Evolutionary conservation across 768 basidiomycete species (phyloP).

Genomic region (Coprinopsis cinerea): DNA sequence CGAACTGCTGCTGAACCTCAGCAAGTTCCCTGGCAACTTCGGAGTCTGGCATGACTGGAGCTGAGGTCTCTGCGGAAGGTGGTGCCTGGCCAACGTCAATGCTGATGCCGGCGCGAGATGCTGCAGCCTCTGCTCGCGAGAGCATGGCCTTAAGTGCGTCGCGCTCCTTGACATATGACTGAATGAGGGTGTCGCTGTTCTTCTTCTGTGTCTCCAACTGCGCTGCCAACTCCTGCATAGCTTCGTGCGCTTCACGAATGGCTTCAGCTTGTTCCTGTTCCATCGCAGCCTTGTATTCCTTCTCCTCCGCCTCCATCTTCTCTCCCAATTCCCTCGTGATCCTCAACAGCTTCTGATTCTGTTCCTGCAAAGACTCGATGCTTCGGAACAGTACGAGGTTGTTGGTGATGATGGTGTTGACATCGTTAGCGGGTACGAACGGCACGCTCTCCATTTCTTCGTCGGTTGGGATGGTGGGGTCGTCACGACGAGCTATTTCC

Average conservation of each 20-base stretch:
- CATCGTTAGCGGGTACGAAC: constrained; percentile 41
- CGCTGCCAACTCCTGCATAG: constrained; percentile 71
- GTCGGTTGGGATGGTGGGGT: constrained; percentile 75
- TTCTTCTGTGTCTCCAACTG: constrained; percentile 78
- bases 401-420: constrained; percentile 80
- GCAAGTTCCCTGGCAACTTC: constrained; percentile 57
- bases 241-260: constrained; percentile 81
- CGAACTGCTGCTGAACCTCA: constrained; percentile 75
- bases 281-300: constrained; percentile 62
- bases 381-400: constrained; percentile 84
- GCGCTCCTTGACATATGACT: constrained; percentile 81
- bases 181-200: constrained; percentile 60
- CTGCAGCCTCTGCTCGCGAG: constrained; percentile 39
- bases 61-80: constrained; percentile 12
- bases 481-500: constrained; percentile 75
- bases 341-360: constrained; percentile 85
- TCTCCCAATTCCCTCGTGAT: constrained; percentile 77
- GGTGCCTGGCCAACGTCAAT: constrained; percentile 12
- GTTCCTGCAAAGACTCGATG: constrained; percentile 75
- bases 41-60: constrained; percentile 11
- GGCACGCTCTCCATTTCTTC: constrained; percentile 48
- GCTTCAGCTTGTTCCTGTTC: constrained; percentile 75
- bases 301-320: constrained; percentile 83
- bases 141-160: constrained; percentile 80
- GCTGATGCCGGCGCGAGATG: constrained; percentile 1